Evolutionary conservation across 257 asterid genomes (phyloP).

Genomic region (Solanum infundibuliforme): DNA sequence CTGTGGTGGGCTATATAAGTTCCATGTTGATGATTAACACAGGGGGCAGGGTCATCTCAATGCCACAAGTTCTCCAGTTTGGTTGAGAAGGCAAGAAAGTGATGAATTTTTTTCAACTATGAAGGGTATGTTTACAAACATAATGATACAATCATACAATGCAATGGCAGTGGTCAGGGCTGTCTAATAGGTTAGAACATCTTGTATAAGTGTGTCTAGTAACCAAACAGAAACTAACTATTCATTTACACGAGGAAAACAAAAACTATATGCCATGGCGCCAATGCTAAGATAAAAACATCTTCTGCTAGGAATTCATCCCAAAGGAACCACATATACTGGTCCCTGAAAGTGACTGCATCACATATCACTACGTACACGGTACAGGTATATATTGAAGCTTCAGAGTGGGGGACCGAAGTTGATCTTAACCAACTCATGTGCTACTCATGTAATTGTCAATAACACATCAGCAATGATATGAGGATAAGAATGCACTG

Average conservation of each 20-base stretch:
- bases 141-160: slow-evolving; percentile 6
- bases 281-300: background rate
- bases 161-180: slow-evolving; percentile 10
- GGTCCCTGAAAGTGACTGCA: background rate
- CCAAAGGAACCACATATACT: background rate
- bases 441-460: background rate
- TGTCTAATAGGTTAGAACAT: slow-evolving; percentile 22
- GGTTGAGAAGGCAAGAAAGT: background rate
- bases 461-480: background rate
- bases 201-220: slow-evolving; percentile 8
- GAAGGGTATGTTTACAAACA: background rate
- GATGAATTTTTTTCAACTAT: slow-evolving; percentile 3
- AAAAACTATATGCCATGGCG: background rate
- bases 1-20: background rate
- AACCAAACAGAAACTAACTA: slow-evolving; percentile 14
- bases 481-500: background rate
- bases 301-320: background rate
- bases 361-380: background rate
- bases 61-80: background rate
- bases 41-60: background rate
- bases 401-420: background rate
- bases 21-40: background rate
- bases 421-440: background rate
- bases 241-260: slow-evolving; percentile 21
- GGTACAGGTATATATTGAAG: background rate